Base-by-base conservation (phyloP, 164 flowering plant species). In the Saururus chinensis region DNA sequence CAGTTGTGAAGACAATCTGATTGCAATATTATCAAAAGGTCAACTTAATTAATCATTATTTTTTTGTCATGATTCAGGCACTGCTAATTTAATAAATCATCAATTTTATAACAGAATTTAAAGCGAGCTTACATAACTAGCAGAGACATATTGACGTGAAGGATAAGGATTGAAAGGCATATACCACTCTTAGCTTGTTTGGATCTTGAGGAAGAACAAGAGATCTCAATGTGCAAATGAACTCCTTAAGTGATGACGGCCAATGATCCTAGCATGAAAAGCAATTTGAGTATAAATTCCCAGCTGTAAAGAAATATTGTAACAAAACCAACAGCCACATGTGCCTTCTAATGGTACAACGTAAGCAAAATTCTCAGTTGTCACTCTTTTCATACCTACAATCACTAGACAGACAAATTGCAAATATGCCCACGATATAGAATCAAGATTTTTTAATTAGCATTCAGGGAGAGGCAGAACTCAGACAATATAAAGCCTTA, bases 171-270 rank as follows among this genome's bases (percentile, higher is more conserved):
- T 22, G 30, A 16, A 25, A 56, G 7, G 1, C 17, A n/a, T 57
- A 7, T 74, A 91, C 96, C 87, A 52, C 75, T 24, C 75, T 70
- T 63, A 88, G 61, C 60, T 82, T 76, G 16, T 63, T 82, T 45
- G 77, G 87, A 26, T 78, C 80, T 59, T 84, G 78, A 48, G 85
- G 85, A 71, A 85, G 73, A 51, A 68, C 83, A 59, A 92, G 88
- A 59, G 85, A 80, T 64, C 71, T 79, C 54, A 73, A 58, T 21
- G 79, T 74, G 22, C 59, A 61, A 30, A 87, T 53, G 71, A 83
- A 92, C n/a, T 83, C 78, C 73, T 84, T 83, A 12, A 92, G 82
- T 5, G 98, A 89, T 63, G 68, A 65, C 56, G 95, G 93, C 98
- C 96, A 92, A 66, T 83, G 56, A 25, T 81, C 91, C 92, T 88